These are phyloP conservation scores for Teunomyces barrocoloradensis DNA, from an alignment of 805 yeast genomes.

Conservation along the genomic window DNA sequence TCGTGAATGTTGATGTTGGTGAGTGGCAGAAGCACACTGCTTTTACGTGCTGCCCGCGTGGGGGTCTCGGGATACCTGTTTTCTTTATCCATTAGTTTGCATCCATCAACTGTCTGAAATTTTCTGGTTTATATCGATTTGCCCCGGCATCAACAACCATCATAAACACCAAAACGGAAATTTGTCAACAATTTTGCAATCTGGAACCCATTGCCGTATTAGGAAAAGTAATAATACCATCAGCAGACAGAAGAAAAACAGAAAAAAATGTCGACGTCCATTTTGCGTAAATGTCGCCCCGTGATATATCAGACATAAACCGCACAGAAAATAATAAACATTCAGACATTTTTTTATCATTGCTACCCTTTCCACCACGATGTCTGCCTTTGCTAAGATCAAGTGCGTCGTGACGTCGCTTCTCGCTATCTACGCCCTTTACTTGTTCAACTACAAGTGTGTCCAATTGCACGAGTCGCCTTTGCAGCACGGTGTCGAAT, in stretches of 20 bases:
- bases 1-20: not conserved
- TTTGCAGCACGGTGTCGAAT: conserved; percentile 28
- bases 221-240: conserved; percentile 1
- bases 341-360: too few species aligned
- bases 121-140: too few species aligned
- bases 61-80: not conserved
- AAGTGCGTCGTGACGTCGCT: conserved; percentile 21
- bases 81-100: conserved; percentile 1
- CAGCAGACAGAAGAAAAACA: not conserved
- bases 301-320: not conserved
- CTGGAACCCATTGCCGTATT: not conserved
- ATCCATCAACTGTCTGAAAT: not conserved
- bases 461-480: conserved; percentile 25
- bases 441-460: conserved; percentile 42
- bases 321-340: too few species aligned
- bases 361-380: not conserved
- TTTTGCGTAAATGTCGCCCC: not conserved
- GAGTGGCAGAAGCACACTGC: not conserved
- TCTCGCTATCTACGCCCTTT: conserved; percentile 31
- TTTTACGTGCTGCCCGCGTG: not conserved
- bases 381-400: conserved; percentile 16
- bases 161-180: not conserved
- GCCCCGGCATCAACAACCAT: too few species aligned
- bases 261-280: not conserved
- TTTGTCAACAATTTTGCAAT: conserved; percentile 4